Evolutionary conservation across 2,329 filamentous ascomycete genomes (phyloP), one percentile per base, ranked within the genome.

Genomic region (Penicillium sp.): DNA sequence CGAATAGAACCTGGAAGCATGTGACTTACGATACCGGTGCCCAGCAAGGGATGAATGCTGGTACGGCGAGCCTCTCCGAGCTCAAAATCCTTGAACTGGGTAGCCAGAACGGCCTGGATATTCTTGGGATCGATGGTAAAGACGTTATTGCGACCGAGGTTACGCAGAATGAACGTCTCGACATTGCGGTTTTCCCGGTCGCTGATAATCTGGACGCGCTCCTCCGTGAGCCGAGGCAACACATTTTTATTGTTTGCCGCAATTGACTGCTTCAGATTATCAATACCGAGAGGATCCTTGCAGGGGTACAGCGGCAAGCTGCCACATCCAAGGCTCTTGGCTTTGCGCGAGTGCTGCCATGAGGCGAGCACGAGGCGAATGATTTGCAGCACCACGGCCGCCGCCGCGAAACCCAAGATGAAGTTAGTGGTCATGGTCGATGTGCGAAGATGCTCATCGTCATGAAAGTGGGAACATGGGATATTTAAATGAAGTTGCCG

Each of bases 51-150:
- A 39, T 61, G 55, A 50, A 69, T 50, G 72, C 83, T 83, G 62
- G 90, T 81, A 22, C 88, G 88, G 18, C 95, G 75, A 57, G 89
- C 72, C 55, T 84, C 73, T 6, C 91, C 90, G 68, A 96, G 91
- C 62, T 89, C 90, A 64, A 86, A 96, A 62, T 94, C 88, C 52
- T 75, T 75, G 68, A 96, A 96, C 66, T 95, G 89, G 1, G 87
- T 89, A 0, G 90, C 88, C 11, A 96, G 76, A 20, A 96, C 78
- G 18, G 91, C 89, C 70, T 95, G 94, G 72, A 95, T 85, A 67
- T 95, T 95, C 50, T 67, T 67, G 3, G 72, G 71, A 14, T 74
- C 72, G 20, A 60, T 56, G 7, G 71, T 74, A 30, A 64, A 61
- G 36, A 66, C 40, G 10, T 54, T 48, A 9, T 67, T 56, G 14